Conservation (phyloP, 2,329 filamentous ascomycete genomes). For the Xylariaceae sp. region DNA sequence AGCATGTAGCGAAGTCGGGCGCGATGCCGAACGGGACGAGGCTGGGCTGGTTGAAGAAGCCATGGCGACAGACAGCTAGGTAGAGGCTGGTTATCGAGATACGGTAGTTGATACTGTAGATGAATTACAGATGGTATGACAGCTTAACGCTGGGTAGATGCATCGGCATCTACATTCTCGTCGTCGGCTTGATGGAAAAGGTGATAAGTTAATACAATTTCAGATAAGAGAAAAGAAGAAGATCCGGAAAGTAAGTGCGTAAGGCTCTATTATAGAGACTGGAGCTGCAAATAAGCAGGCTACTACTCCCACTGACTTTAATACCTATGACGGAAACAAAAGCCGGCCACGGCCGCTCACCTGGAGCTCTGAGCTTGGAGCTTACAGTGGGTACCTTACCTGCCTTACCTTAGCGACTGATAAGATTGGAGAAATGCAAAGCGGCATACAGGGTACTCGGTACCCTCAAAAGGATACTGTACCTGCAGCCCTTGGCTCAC, state of each 20-base stretch:
- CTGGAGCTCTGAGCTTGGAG: background rate
- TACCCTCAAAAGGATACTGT: too few relatives aligned
- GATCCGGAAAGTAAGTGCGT: background rate
- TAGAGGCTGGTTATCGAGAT: background rate
- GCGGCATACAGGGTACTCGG: too few relatives aligned
- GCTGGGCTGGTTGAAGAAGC: constrained; percentile 32
- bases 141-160: constrained; percentile 19
- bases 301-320: background rate
- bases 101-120: constrained; percentile 1
- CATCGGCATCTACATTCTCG: constrained; percentile 27
- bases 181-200: constrained; percentile 1
- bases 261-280: constrained; percentile 11
- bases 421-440: too few relatives aligned
- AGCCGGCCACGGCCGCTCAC: too few relatives aligned
- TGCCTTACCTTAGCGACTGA: background rate
- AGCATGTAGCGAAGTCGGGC: constrained; percentile 32
- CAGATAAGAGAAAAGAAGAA: background rate
- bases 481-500: too few relatives aligned
- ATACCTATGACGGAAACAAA: background rate
- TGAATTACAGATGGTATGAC: constrained; percentile 6
- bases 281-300: too few relatives aligned
- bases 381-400: constrained; percentile 7
- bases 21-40: constrained; percentile 32
- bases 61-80: constrained; percentile 27
- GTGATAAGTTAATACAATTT: background rate